These are phyloP conservation scores for Ulmus americana DNA, from an alignment of 331 rosid genomes.

Conservation along the genomic window DNA sequence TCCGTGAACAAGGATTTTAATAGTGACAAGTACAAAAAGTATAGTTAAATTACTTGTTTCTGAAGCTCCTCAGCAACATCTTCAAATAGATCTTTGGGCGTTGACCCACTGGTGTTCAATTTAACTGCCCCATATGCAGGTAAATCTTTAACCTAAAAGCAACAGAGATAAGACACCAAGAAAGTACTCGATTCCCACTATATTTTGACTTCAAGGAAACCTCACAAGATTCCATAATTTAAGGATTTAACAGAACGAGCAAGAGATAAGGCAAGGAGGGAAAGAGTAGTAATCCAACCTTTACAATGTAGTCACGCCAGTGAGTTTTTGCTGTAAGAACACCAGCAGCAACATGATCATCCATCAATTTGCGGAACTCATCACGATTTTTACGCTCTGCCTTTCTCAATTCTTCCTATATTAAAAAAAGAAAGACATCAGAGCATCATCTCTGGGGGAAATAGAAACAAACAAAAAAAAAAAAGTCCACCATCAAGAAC, in stretches of 20 bases:
- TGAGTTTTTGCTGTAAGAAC: constrained; percentile 67
- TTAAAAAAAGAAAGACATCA: constrained; percentile 31
- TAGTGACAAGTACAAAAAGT: constrained; percentile 19
- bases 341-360: constrained; percentile 64
- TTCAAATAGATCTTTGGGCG: constrained; percentile 80
- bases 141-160: constrained; percentile 67
- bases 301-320: constrained; percentile 79
- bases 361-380: constrained; percentile 88
- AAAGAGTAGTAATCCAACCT: constrained; percentile 36
- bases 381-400: constrained; percentile 83
- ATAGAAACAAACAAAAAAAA: neutral
- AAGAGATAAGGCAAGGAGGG: neutral
- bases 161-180: constrained; percentile 12
- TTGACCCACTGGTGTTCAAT: constrained; percentile 82
- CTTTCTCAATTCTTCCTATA: constrained; percentile 88
- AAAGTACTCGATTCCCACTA: constrained; percentile 15
- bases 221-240: neutral
- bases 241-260: neutral
- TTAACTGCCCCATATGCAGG: constrained; percentile 68
- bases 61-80: constrained; percentile 83
- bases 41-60: constrained; percentile 56
- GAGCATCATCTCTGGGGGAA: constrained; percentile 3
- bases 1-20: constrained; percentile 4
- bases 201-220: constrained; percentile 2
- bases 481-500: constrained; percentile 34